Evolutionary conservation across 495 filamentous ascomycete genomes (phyloP).

Genomic region (Lasiosphaeris hirsuta): DNA sequence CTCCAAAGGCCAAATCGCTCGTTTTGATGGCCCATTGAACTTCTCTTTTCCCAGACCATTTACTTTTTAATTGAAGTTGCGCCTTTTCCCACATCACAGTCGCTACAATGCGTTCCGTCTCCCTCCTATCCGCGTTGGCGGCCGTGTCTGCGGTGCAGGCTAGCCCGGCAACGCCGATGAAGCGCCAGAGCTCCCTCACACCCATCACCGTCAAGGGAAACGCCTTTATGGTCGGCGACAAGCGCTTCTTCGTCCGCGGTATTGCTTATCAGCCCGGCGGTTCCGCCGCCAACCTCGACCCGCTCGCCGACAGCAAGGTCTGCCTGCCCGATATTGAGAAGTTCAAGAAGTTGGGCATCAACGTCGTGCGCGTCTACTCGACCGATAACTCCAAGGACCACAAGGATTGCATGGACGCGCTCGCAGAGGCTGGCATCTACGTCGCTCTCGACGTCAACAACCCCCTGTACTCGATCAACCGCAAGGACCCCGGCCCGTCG

Average conservation of each 20-base stretch:
- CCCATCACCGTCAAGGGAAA: constrained; percentile 44
- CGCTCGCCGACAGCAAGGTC: constrained; percentile 65
- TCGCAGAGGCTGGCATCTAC: constrained; percentile 88
- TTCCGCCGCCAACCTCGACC: constrained; percentile 64
- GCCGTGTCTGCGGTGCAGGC: constrained; percentile 54
- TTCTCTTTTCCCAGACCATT: not conserved
- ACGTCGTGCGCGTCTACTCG: constrained; percentile 91
- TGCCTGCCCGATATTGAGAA: constrained; percentile 84
- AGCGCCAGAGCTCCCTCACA: constrained; percentile 45
- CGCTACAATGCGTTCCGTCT: constrained; percentile 53
- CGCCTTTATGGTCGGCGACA: constrained; percentile 80
- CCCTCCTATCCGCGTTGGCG: constrained; percentile 49
- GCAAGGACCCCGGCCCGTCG: constrained; percentile 58
- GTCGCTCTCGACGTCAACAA: constrained; percentile 74
- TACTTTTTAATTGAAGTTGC: not conserved
- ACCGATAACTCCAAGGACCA: constrained; percentile 87
- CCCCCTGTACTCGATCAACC: constrained; percentile 35
- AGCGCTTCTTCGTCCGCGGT: constrained; percentile 91
- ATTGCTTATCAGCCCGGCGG: constrained; percentile 97
- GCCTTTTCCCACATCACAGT: not conserved
- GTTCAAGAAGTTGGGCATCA: constrained; percentile 83
- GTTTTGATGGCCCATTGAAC: constrained; percentile 28
- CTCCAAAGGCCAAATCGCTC: constrained; percentile 20
- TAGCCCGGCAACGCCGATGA: constrained; percentile 51
- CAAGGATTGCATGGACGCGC: constrained; percentile 76